Percentiles rank a stretch among this genome's conserved stretches.
Evolutionary conservation across 495 filamentous ascomycete species (phyloP).

Genomic region (Talaromyces thailandensis): DNA sequence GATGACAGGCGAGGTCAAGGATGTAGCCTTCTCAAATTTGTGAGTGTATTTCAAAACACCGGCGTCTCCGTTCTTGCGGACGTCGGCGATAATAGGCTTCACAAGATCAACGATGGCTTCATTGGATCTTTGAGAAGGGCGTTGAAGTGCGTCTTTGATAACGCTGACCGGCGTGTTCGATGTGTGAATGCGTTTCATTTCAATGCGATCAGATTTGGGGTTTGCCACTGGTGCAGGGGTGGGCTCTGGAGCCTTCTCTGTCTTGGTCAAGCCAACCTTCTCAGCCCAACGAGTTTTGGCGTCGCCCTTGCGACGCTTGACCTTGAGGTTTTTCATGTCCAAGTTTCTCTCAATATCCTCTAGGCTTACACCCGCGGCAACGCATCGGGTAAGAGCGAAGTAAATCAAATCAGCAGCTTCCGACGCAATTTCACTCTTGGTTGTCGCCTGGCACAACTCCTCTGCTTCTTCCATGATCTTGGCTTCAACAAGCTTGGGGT

Average conservation of each 20-base stretch:
- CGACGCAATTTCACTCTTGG: constrained; percentile 76
- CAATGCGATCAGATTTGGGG: constrained; percentile 52
- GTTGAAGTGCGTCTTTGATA: constrained; percentile 63
- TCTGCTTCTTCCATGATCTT: constrained; percentile 99
- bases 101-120: constrained; percentile 86
- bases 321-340: constrained; percentile 88
- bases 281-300: constrained; percentile 85
- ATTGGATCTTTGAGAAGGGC: constrained; percentile 86
- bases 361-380: constrained; percentile 71
- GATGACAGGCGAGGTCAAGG: constrained; percentile 78
- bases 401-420: constrained; percentile 94
- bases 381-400: constrained; percentile 85
- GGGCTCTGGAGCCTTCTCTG: constrained; percentile 25
- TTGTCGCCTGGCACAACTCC: constrained; percentile 79
- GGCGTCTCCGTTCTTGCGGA: constrained; percentile 72
- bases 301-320: constrained; percentile 83
- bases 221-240: constrained; percentile 32
- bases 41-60: constrained; percentile 86
- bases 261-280: constrained; percentile 58
- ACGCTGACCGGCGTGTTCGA: constrained; percentile 47
- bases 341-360: constrained; percentile 85
- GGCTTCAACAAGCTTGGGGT: constrained; percentile 77
- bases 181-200: constrained; percentile 71
- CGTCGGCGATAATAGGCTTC: constrained; percentile 79
- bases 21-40: constrained; percentile 93